phyloP scores from a whole-genome alignment of 108 stramenopile species.

The Aurantiochytrium sp. region DNA sequence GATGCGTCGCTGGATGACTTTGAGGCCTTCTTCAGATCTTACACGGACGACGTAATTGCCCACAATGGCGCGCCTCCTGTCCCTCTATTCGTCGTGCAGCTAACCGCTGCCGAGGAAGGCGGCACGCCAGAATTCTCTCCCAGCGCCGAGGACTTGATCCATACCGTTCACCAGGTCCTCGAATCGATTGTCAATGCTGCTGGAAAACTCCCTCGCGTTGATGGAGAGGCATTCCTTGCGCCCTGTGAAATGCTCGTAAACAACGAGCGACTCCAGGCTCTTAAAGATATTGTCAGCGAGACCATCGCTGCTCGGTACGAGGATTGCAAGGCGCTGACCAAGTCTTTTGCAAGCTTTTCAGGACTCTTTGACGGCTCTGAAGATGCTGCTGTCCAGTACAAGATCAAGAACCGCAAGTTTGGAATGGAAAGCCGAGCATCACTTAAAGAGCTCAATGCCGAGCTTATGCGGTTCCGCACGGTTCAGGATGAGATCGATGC shows the following conservation, averaged over 20 bases:
- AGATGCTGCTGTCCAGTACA: background rate
- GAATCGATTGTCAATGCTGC: background rate
- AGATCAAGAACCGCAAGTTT: background rate
- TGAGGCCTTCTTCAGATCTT: slow-evolving; percentile 23
- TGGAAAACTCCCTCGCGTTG: background rate
- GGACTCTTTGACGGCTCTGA: background rate
- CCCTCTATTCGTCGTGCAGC: background rate
- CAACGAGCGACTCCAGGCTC: background rate
- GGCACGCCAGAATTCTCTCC: background rate
- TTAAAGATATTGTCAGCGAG: background rate
- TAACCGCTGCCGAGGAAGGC: background rate
- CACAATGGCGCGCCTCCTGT: background rate
- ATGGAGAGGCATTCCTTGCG: background rate
- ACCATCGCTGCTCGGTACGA: background rate
- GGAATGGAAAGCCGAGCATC: background rate
- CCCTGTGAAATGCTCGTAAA: background rate
- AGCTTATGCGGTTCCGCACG: background rate
- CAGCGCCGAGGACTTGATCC: background rate
- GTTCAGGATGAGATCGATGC: background rate
- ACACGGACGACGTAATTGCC: background rate
- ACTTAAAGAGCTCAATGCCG: background rate
- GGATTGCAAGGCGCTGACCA: background rate
- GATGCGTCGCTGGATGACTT: slow-evolving; percentile 23
- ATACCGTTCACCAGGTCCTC: background rate
- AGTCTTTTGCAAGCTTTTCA: background rate